Base-by-base conservation (phyloP, 2,329 filamentous ascomycete genomes). In the Penicillium brevicompactum region DNA sequence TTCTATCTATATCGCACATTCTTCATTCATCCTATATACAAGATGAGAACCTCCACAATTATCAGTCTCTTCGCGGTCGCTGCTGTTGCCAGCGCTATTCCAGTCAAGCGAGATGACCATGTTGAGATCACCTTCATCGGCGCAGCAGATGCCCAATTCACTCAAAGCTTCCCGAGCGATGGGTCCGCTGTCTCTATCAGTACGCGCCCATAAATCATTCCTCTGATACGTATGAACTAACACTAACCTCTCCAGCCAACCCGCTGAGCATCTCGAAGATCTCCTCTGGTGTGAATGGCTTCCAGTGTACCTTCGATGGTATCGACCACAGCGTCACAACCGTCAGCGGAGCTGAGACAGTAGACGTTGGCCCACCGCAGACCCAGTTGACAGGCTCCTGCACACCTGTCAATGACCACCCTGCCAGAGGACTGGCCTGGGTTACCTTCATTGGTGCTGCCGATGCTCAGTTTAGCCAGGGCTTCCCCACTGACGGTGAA, bases 281-380 rank as follows among this genome's bases (percentile, higher is more conserved):
- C 22, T 48, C 37, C 8, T 64, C 59, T 13, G 32, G 21, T 45
- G 55, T 46, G 2, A 61, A 58, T 16, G 61, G 60, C 3, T 59
- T 62, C 6, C 66, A 54, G 22, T 70, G 68, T 46, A 55, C 48
- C n/a, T 66, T 70, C 34, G 11, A 45, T 14, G 68, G 67, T 3
- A 51, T 63, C 32, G 63, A 70, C 30, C 57, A 61, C 7, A 65
- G 62, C 27, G 24, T 55, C 4, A 69, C 64, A 1, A 43, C 54
- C 2, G 49, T 69, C 27, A 53, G 59, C 14, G 63, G 64, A n/a
- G 61, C 49, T 6, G 40, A 58, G 2, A 62, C 53, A 16, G 63
- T 65, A 3, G 61, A 65, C 59, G 68, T 70, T 51, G 68, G 65
- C 16, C 65, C 68, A 41, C 68, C 68, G 5, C 68, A 70, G 55